Percentiles rank a stretch among this genome's conserved stretches.
These are phyloP conservation scores for Hymenoscyphus scutula DNA, from an alignment of 2,329 filamentous ascomycete species.

Conservation along the genomic window DNA sequence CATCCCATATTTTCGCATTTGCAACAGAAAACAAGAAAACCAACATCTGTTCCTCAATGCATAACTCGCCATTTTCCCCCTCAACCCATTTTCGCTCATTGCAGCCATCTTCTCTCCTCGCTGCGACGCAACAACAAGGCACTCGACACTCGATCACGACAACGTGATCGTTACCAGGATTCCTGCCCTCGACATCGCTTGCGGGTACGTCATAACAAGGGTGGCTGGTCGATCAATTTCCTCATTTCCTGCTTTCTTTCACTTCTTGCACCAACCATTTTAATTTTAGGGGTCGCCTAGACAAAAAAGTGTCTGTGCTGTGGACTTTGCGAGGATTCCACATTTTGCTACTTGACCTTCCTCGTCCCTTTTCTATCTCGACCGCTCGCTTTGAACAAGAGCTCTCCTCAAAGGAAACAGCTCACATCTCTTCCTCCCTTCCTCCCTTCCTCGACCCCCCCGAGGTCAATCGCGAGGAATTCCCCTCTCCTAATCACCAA, in stretches of 20 bases:
- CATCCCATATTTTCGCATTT: not conserved
- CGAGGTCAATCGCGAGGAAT: not conserved
- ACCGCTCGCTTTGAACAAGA: not conserved
- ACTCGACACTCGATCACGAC: not conserved
- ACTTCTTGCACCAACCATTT: not conserved
- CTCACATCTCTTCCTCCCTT: not conserved
- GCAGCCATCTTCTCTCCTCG: not conserved
- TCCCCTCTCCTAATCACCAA: not conserved
- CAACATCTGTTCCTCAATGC: too few species aligned
- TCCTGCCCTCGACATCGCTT: not conserved
- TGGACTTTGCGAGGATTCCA: not conserved
- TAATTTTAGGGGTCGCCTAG: not conserved
- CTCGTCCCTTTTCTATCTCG: not conserved
- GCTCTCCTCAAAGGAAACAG: not conserved
- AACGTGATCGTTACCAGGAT: not conserved
- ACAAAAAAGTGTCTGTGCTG: not conserved
- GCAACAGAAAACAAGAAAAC: not conserved
- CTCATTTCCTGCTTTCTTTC: slow-evolving; percentile 7
- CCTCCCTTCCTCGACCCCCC: not conserved
- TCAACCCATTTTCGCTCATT: not conserved
- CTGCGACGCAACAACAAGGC: not conserved
- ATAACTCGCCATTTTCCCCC: not conserved
- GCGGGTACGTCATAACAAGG: slow-evolving; percentile 5
- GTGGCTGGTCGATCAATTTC: slow-evolving; percentile 1
- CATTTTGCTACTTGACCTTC: not conserved